Conservation (phyloP, 139 green algal species). For the Tetradesmus lagerheimii region DNA sequence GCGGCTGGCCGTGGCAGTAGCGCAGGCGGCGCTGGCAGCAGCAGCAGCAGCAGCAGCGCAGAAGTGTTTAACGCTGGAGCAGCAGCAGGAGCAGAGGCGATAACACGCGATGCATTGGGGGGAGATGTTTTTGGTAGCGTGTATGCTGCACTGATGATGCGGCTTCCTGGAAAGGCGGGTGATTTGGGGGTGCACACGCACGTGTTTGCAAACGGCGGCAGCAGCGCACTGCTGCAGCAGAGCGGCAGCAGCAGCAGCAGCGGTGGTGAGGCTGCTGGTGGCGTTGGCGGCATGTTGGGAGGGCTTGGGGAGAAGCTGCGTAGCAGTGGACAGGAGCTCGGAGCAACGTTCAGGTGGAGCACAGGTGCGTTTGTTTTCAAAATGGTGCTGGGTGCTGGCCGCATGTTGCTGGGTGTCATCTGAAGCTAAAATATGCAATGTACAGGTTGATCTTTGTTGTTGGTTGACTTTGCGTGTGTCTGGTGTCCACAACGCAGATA, state of each 20-base stretch:
- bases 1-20: neutral
- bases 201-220: constrained; percentile 84
- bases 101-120: constrained; percentile 71
- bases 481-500: too few species aligned
- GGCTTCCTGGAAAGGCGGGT: constrained; percentile 34
- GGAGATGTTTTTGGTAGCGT: constrained; percentile 74
- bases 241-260: neutral
- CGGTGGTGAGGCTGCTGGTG: neutral
- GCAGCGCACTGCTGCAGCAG: constrained; percentile 65
- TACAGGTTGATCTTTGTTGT: too few species aligned
- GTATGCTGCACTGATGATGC: constrained; percentile 70
- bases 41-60: neutral
- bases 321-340: constrained; percentile 48
- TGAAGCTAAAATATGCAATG: too few species aligned
- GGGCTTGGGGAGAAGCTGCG: constrained; percentile 6
- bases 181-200: constrained; percentile 72
- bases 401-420: too few species aligned
- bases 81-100: neutral
- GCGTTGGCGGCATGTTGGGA: neutral
- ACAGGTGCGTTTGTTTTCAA: constrained; percentile 31
- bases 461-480: too few species aligned
- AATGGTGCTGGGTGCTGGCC: too few species aligned
- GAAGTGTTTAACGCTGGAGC: neutral
- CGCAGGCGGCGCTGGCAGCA: neutral
- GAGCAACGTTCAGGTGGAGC: constrained; percentile 51